These are phyloP conservation scores for Hygrocybe coccinea DNA, from an alignment of 768 basidiomycete genomes.

Conservation along the genomic window DNA sequence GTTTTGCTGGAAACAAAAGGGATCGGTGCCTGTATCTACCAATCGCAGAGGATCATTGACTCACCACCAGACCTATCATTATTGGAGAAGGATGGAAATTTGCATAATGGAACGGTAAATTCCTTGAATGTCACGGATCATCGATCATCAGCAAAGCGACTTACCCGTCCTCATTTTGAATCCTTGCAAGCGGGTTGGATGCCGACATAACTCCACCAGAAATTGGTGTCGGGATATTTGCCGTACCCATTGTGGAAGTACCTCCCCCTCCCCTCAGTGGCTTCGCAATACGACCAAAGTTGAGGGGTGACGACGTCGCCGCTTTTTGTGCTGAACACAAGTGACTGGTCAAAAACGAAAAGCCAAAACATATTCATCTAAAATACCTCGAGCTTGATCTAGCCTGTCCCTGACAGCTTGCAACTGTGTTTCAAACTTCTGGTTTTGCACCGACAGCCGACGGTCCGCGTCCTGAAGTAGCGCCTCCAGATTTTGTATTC, in stretches of 20 bases:
- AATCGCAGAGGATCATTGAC: constrained; percentile 17
- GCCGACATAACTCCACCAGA: constrained; percentile 44
- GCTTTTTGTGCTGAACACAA: constrained; percentile 68
- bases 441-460: constrained; percentile 84
- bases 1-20: constrained; percentile 57
- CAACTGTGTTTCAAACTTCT: constrained; percentile 91
- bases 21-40: constrained; percentile 11
- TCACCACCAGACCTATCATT: constrained; percentile 29
- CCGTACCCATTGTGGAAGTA: constrained; percentile 35
- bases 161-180: constrained; percentile 80
- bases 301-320: constrained; percentile 62
- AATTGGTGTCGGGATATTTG: constrained; percentile 38
- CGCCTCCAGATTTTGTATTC: constrained; percentile 94
- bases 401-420: constrained; percentile 88
- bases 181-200: constrained; percentile 56
- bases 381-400: constrained; percentile 82
- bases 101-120: not conserved
- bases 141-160: constrained; percentile 26
- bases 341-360: constrained; percentile 12
- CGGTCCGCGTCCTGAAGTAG: constrained; percentile 92
- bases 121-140: not conserved
- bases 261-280: constrained; percentile 93
- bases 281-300: constrained; percentile 94
- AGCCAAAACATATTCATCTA: constrained; percentile 11
- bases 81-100: not conserved